Evolutionary conservation across 148 eudicot genomes (phyloP), one percentile per base, ranked within the genome.

Genomic region (Heliamphora exappendiculata): DNA sequence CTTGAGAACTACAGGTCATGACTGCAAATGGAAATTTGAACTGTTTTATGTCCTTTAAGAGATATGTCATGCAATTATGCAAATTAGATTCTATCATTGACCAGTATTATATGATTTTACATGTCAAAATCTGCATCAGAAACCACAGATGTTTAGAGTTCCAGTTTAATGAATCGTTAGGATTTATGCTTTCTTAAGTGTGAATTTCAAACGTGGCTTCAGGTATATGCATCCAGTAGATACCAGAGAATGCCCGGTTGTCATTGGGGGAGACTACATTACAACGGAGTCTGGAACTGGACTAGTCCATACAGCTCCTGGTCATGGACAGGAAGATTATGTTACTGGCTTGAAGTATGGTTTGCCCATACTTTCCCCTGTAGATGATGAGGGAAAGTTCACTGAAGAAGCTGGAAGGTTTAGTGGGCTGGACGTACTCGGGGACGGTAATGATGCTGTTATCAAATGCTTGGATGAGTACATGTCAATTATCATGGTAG

Each of bases 211-310:
- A 31, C 39, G 42, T 33, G 70, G 70, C 63, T 79, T 75, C 85
- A 90, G 94, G 83, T 96, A 96, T 73, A 74, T 81, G 65, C 99
- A 96, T 81, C 99, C 99, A 60, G 53, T 93, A 67, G 91, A 88
- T 76, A 71, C 85, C 66, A 81, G 89, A 86, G 90, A 90, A 84
- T 96, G 99, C 78, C 96, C 91, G 4, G 96, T 95, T 79, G 97
- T 95, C 57, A 64, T 91, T 42, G 99, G 99, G 34, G 97, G 97
- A 65, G 99, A 95, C 81, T 95, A 95, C 79, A 95, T 95, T 63
- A 95, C 99, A 68, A 95, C 99, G n/a, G 99, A 95, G 76, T 95
- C 99, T 16, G 99, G 99, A 85, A 95, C 99, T 76, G 99, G 99
- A 70, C 89, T 95, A 33, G 99, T 95, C 50, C 99, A 93, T 84